A percentile compares a stretch with the other conserved stretches of the same genome.
Evolutionary conservation across 78 protist species (phyloP).

Genomic region (Anaeramoeba flamelloides): DNA sequence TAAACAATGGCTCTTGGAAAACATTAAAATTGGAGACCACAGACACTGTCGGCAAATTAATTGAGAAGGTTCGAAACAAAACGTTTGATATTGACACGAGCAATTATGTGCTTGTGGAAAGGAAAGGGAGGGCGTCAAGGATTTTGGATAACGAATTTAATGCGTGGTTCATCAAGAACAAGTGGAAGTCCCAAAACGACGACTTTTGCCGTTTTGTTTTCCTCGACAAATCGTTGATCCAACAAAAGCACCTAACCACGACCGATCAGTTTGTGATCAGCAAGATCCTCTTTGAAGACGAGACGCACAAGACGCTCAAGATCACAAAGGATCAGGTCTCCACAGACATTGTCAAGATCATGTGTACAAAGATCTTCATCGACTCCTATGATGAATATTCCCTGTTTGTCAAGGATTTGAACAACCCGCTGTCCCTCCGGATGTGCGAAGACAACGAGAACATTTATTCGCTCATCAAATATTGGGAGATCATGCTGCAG

Average conservation of each 20-base stretch:
- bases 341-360: neutral
- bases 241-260: neutral
- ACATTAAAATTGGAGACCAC: neutral
- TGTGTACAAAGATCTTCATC: neutral
- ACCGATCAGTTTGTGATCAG: neutral
- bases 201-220: neutral
- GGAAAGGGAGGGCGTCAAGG: neutral
- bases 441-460: neutral
- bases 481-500: neutral
- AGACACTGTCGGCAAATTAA: neutral
- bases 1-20: neutral
- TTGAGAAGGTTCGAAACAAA: neutral
- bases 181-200: neutral
- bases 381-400: neutral
- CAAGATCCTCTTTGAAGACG: neutral
- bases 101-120: neutral
- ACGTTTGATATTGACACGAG: too few species aligned
- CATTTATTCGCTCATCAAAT: neutral
- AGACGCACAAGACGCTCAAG: neutral
- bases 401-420: neutral
- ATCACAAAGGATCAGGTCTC: neutral
- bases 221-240: neutral
- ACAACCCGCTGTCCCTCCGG: neutral
- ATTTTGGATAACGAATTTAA: neutral
- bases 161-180: neutral